Percentiles rank a stretch among this genome's conserved stretches.
Conservation (phyloP, 2,329 filamentous ascomycete species). For the Penicillium fuscoglaucum region DNA sequence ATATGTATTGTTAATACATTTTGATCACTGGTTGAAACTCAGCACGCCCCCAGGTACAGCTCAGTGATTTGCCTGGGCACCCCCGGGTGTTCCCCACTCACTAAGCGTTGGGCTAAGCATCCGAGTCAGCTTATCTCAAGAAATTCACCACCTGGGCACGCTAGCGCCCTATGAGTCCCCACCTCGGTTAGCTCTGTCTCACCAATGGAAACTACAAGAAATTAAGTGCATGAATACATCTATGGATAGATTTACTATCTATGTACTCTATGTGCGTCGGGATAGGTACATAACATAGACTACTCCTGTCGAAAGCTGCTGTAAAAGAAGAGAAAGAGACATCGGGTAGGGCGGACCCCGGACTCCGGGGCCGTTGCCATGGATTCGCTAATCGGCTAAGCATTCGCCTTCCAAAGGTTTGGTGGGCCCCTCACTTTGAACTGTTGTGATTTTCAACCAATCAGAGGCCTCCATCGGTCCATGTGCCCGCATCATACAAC, state of each 20-base stretch:
- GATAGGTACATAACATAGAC: background rate
- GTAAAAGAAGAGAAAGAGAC: too few relatives aligned
- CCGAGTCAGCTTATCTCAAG: background rate
- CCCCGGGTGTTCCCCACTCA: background rate
- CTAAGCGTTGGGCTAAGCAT: background rate
- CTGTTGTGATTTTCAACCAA: background rate
- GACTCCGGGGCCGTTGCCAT: background rate
- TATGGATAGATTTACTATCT: background rate
- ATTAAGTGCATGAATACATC: background rate
- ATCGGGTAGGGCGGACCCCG: background rate
- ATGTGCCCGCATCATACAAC: constrained; percentile 1
- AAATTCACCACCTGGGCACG: background rate
- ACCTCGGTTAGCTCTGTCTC: background rate
- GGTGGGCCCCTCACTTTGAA: background rate
- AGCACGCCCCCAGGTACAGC: background rate
- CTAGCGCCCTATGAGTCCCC: background rate
- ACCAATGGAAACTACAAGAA: background rate
- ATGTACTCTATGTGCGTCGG: background rate
- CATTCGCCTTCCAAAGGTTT: background rate
- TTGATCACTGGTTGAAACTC: background rate
- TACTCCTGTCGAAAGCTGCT: background rate
- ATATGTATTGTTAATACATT: background rate
- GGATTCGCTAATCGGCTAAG: background rate
- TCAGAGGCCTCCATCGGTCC: background rate
- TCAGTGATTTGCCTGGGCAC: background rate